Conservation (phyloP, 352 stramenopile species). For the Salisapilia sapeloensis region DNA sequence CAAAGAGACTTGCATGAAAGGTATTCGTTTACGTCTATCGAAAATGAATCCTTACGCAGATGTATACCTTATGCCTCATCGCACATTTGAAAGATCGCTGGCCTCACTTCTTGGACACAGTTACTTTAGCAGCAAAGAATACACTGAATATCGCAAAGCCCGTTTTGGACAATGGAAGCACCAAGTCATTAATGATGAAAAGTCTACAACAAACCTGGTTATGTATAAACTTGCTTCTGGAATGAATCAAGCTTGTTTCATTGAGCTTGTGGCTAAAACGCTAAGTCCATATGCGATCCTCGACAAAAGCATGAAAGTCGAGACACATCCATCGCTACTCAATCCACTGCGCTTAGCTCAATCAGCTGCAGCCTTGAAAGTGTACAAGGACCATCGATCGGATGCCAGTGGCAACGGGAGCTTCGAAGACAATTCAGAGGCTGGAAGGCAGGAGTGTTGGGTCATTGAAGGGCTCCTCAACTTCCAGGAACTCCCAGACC, state of each 20-base stretch:
- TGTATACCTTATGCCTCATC: constrained; percentile 35
- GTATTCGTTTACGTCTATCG: constrained; percentile 48
- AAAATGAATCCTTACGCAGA: constrained; percentile 54
- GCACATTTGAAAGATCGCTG: constrained; percentile 44
- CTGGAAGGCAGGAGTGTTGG: constrained; percentile 14
- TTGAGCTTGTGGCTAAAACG: constrained; percentile 16
- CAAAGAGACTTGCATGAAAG: constrained; percentile 11
- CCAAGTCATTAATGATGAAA: too few species aligned
- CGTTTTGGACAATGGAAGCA: too few species aligned
- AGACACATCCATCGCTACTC: too few species aligned
- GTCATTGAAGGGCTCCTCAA: constrained; percentile 29
- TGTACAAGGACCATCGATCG: too few species aligned
- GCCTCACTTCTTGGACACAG: constrained; percentile 31
- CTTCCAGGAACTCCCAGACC: constrained; percentile 24
- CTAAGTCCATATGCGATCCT: constrained; percentile 31
- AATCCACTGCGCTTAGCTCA: too few species aligned
- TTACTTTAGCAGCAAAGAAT: constrained; percentile 39
- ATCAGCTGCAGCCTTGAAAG: too few species aligned
- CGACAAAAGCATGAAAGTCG: constrained; percentile 23
- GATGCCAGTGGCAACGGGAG: too few species aligned
- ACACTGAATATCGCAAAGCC: constrained; percentile 26
- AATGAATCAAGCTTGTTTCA: constrained; percentile 38
- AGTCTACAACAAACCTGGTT: constrained; percentile 2
- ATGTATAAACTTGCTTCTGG: constrained; percentile 10
- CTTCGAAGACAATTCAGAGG: background rate